A percentile compares a stretch with the other conserved stretches of the same genome.
phyloP scores from a whole-genome alignment of 768 basidiomycete species.

The Tulasnella sp. region DNA sequence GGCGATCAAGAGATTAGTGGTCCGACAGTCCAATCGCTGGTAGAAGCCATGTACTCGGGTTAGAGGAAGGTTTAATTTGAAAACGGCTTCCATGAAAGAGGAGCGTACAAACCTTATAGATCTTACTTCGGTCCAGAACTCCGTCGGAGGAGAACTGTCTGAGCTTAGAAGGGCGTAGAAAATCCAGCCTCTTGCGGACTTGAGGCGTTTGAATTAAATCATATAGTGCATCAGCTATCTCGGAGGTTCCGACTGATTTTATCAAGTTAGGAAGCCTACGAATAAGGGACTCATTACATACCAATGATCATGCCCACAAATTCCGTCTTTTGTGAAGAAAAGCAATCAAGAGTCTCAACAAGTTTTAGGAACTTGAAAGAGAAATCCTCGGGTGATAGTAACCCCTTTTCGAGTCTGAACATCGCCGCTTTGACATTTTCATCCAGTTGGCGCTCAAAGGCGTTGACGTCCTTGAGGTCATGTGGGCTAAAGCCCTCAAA shows the following conservation, averaged over 20 bases:
- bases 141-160: conserved; percentile 35
- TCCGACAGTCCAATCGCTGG: conserved; percentile 39
- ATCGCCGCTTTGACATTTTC: conserved; percentile 25
- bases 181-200: conserved; percentile 37
- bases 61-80: conserved; percentile 20
- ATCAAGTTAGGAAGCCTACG: background rate
- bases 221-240: background rate
- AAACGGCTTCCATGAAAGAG: conserved; percentile 26
- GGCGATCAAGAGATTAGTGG: conserved; percentile 55
- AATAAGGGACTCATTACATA: conserved; percentile 24
- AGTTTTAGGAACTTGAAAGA: conserved; percentile 53
- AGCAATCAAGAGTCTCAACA: conserved; percentile 45
- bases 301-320: conserved; percentile 60
- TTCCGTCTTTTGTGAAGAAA: conserved; percentile 36
- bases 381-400: too few relatives aligned
- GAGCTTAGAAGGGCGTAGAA: conserved; percentile 37
- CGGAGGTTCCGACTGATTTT: background rate
- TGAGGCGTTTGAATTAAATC: conserved; percentile 19
- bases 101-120: conserved; percentile 19
- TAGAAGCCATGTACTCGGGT: conserved; percentile 38
- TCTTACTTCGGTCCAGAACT: conserved; percentile 24
- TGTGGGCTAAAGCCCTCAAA: background rate
- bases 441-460: background rate
- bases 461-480: background rate
- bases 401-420: conserved; percentile 38